Conservation (phyloP, 768 basidiomycete species). For the Asterophora parasitica region DNA sequence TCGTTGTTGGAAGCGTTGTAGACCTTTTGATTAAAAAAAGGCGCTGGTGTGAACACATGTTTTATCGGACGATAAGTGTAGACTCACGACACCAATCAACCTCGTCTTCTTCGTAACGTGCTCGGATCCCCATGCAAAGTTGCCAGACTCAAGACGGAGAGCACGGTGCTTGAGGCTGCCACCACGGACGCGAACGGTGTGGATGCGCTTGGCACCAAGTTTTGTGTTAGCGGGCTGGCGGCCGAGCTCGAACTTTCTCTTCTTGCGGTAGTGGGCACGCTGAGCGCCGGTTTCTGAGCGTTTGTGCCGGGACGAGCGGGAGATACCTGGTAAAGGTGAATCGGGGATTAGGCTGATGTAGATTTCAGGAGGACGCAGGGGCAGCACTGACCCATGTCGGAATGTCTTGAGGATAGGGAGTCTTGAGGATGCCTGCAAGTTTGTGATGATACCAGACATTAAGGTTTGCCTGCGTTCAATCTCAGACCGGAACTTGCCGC, state of each 20-base stretch:
- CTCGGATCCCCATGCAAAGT: slow-evolving; percentile 99
- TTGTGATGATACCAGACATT: slow-evolving; percentile 52
- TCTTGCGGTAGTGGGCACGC: slow-evolving; percentile 97
- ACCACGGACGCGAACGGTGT: slow-evolving; percentile 92
- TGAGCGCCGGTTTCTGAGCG: slow-evolving; percentile 90
- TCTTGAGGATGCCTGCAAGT: slow-evolving; percentile 38
- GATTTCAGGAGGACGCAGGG: slow-evolving; percentile 9
- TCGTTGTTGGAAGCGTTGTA: slow-evolving; percentile 99
- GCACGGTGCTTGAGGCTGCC: slow-evolving; percentile 96
- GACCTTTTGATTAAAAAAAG: slow-evolving; percentile 57
- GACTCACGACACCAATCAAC: slow-evolving; percentile 88
- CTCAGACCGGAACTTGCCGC: slow-evolving; percentile 33
- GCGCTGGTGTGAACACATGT: background rate
- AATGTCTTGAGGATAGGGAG: slow-evolving; percentile 63
- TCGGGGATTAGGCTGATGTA: slow-evolving; percentile 8
- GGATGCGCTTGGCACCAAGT: slow-evolving; percentile 92
- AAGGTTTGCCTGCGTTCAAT: slow-evolving; percentile 36
- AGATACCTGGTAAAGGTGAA: slow-evolving; percentile 67
- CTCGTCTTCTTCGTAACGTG: slow-evolving; percentile 92
- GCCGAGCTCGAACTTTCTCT: slow-evolving; percentile 99
- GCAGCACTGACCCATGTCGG: slow-evolving; percentile 69
- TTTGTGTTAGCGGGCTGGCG: slow-evolving; percentile 97
- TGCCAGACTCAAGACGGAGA: slow-evolving; percentile 92
- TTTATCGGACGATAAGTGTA: slow-evolving; percentile 1
- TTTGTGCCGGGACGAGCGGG: slow-evolving; percentile 96